phyloP scores from a whole-genome alignment of 805 yeast genomes.

The Saccharomyces jurei region DNA sequence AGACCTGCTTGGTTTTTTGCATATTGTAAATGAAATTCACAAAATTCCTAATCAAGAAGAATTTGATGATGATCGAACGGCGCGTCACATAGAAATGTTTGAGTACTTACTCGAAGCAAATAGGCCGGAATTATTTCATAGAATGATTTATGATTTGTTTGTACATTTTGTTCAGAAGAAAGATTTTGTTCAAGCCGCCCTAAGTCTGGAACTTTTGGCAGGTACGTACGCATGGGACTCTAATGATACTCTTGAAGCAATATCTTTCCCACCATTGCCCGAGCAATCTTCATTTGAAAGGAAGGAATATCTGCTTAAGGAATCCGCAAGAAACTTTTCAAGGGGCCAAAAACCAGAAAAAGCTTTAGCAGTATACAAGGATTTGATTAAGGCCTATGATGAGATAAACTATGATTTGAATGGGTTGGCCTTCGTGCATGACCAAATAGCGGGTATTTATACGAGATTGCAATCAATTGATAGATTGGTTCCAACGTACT shows the following conservation, averaged over 20 bases:
- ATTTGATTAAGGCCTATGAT: constrained; percentile 66
- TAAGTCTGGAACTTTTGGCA: constrained; percentile 70
- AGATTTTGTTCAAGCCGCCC: constrained; percentile 75
- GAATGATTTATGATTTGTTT: constrained; percentile 69
- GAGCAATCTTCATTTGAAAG: constrained; percentile 73
- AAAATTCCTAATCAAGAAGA: constrained; percentile 75
- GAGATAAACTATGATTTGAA: constrained; percentile 64
- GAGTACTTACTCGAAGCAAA: constrained; percentile 70
- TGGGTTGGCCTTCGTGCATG: constrained; percentile 66
- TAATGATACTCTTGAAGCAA: constrained; percentile 45
- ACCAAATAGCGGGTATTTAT: constrained; percentile 61
- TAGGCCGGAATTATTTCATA: constrained; percentile 70
- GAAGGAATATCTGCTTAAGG: constrained; percentile 61
- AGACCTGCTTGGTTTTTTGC: constrained; percentile 53
- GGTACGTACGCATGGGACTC: constrained; percentile 70
- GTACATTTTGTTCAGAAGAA: constrained; percentile 51
- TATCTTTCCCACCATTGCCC: constrained; percentile 65
- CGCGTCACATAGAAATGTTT: constrained; percentile 67
- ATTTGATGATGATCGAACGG: constrained; percentile 79
- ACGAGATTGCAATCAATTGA: constrained; percentile 58
- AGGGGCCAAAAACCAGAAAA: constrained; percentile 70
- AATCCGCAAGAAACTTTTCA: constrained; percentile 61
- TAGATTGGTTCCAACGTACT: constrained; percentile 67
- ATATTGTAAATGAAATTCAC: constrained; percentile 55
- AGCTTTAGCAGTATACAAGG: constrained; percentile 72